Evolutionary conservation across 805 yeast species (phyloP), one percentile per base, ranked within the genome.

Genomic region (Hermanozyma aechmeae): DNA sequence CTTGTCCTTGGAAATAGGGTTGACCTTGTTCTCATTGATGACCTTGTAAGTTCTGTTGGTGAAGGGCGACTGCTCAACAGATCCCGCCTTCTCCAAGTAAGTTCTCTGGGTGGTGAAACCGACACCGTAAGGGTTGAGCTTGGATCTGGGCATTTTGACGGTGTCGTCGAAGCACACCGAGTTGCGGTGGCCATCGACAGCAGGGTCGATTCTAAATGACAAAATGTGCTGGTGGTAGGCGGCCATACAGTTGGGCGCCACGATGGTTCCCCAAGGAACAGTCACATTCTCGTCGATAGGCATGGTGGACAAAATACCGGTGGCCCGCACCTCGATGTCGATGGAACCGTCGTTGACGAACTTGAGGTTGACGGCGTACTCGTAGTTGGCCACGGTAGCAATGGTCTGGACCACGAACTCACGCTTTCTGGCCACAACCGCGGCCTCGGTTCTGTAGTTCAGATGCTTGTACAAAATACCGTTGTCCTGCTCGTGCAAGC

Each of bases 241-340:
- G 29, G 93, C 93, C 71, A 79, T 70, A 32, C 77, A 86, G 47
- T 79, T 76, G 39, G 86, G 87, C 26, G 83, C 85, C 34, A 81
- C 79, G 39, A 69, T 66, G 21, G 86, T 81, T 45, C 86, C 87
- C 71, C 73, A 71, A 39, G 80, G 80, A 37, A 78, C 81, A 31
- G 59, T 66, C 36, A 67, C 68, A 47, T 69, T 75, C 40, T 71
- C 76, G 39, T 81, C 87, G 40, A 79, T 74, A 44, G 86, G 85
- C 79, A 77, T 79, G 34, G 93, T 81, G 20, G 89, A 80, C 42
- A 81, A 65, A 47, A 81, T 81, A 67, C 93, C 93, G 33, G 93
- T 81, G 37, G 92, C 92, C 60, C 89, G 71, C 35, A 79, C 78
- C 53, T 82, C 85, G 37, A 81, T 75, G 40, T 75, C 76, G 44